Base-by-base conservation (phyloP, 2,329 filamentous ascomycete species). In the Sphaerostilbella broomeana region DNA sequence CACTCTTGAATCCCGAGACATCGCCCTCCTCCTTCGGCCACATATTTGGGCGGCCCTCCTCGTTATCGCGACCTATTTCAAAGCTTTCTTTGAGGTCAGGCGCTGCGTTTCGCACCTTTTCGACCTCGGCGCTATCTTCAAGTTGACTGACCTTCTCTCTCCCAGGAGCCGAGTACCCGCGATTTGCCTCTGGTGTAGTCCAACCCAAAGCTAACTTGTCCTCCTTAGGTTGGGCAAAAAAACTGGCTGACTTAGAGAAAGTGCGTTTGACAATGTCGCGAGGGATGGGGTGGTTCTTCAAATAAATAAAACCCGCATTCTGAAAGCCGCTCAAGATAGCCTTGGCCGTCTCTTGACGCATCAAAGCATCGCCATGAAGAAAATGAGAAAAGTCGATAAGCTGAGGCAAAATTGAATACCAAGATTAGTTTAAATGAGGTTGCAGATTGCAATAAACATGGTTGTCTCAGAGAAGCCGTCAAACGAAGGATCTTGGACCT, bases 291-390 rank as follows among this genome's bases (percentile, higher is more conserved):
- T 90, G 81, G 60, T 90, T 85, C 51, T 81, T 81, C 26, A 94
- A 76, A 63, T 95, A 95, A 55, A 95, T 76, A 68, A 95, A 95
- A 42, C 89, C 89, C 3, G 88, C 84, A 2, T 75, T 81, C 53
- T 88, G 84, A 67, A 95, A 94, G 28, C 86, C 88, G 38, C 78
- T 57, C 10, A 90, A 78, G 50, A 95, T 80, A 27, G 82, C 77
- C 38, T 77, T 63, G 16, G 87, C 88, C 1, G 84, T 79, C 29
- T 72, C 63, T 35, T 72, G 65, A 51, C 81, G 83, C 49, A 83
- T 68, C 8, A 69, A 53, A 0, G 74, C 65, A 15, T 72, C 70
- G 22, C 83, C 83, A 42, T 71, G 62, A 17, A 86, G 75, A 61
- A 89, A 92, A 29, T 70, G 70, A 10, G 76, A 77, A 58, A 94